These are phyloP conservation scores for Wickerhamiella occidentalis DNA, from an alignment of 805 yeast species.

Conservation along the genomic window DNA sequence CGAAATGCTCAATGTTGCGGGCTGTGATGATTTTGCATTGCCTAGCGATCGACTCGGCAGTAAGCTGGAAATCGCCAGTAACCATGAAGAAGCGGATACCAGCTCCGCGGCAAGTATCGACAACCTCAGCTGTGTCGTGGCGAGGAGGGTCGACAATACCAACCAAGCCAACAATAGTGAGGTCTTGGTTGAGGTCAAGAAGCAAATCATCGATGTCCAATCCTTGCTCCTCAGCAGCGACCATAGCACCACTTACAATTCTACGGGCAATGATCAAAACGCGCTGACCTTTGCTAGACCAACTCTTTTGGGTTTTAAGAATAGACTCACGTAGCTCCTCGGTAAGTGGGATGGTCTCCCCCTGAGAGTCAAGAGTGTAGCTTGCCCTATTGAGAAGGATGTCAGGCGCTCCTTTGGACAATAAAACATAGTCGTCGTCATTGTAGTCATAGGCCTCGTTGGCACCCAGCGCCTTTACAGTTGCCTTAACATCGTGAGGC, in stretches of 20 bases:
- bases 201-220: background rate
- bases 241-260: background rate
- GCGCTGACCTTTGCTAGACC: slow-evolving; percentile 11
- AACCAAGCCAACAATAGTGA: slow-evolving; percentile 68
- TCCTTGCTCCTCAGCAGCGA: background rate
- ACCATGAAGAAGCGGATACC: slow-evolving; percentile 94
- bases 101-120: slow-evolving; percentile 65
- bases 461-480: background rate
- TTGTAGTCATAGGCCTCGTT: background rate
- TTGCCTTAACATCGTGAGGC: background rate
- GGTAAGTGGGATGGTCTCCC: slow-evolving; percentile 43
- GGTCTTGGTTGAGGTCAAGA: slow-evolving; percentile 26
- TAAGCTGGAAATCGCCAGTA: slow-evolving; percentile 46
- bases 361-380: slow-evolving; percentile 45
- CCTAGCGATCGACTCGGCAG: slow-evolving; percentile 36
- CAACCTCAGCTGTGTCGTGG: slow-evolving; percentile 60
- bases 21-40: slow-evolving; percentile 37
- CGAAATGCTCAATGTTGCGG: background rate
- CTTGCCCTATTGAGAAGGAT: slow-evolving; percentile 49
- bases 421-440: slow-evolving; percentile 34
- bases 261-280: slow-evolving; percentile 9
- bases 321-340: background rate
- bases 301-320: background rate
- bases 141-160: slow-evolving; percentile 98
- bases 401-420: slow-evolving; percentile 87